Conservation (phyloP, 2,329 filamentous ascomycete species). For the Scortechinia acanthostroma region DNA sequence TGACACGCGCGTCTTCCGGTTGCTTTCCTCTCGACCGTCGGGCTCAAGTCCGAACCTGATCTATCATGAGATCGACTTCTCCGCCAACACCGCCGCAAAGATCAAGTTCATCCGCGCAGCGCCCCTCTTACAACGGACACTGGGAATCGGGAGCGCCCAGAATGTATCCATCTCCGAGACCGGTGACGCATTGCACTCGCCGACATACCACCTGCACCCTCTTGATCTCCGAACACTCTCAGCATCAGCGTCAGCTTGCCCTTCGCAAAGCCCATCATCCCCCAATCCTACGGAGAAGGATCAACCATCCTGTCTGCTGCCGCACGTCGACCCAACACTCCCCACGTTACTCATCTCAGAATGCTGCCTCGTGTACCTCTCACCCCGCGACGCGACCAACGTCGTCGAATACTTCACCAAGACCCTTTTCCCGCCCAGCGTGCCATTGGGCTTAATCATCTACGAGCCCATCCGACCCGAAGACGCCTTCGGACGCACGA, state of each 20-base stretch:
- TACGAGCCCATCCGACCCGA: slow-evolving; percentile 62
- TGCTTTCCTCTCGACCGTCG: slow-evolving; percentile 25
- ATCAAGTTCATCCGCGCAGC: slow-evolving; percentile 8
- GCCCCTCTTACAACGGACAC: slow-evolving; percentile 5
- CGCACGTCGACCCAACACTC: slow-evolving; percentile 9
- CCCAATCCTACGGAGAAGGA: slow-evolving; percentile 8
- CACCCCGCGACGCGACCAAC: slow-evolving; percentile 38
- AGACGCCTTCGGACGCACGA: slow-evolving; percentile 59
- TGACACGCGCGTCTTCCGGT: slow-evolving; percentile 58
- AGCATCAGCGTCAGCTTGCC: background rate
- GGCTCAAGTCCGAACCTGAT: slow-evolving; percentile 23
- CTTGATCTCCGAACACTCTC: slow-evolving; percentile 10
- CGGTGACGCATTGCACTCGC: slow-evolving; percentile 8
- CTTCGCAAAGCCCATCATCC: no score
- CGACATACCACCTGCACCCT: slow-evolving; percentile 12
- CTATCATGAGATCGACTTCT: slow-evolving; percentile 65
- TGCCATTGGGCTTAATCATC: slow-evolving; percentile 39
- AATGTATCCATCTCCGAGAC: background rate
- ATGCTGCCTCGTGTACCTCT: slow-evolving; percentile 61
- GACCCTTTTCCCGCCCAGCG: slow-evolving; percentile 5
- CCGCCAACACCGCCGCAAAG: slow-evolving; percentile 16
- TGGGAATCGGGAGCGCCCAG: background rate
- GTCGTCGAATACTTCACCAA: slow-evolving; percentile 40
- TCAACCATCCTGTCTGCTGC: background rate
- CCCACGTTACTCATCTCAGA: slow-evolving; percentile 62